Conservation (phyloP, 257 asterid genomes). For the Rhazya stricta region DNA sequence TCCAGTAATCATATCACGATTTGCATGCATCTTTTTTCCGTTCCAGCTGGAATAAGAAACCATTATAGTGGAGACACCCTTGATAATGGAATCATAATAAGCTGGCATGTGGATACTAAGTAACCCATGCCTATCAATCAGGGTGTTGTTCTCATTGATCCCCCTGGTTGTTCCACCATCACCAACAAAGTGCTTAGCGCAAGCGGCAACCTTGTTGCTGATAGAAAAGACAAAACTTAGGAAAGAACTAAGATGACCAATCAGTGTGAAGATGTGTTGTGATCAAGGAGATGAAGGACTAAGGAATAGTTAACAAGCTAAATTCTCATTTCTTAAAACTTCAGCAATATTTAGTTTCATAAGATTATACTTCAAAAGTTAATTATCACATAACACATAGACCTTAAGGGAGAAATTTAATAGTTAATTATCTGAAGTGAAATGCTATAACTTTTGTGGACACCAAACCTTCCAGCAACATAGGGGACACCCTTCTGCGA, state of each 20-base stretch:
- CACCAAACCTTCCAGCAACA: slow-evolving; percentile 61
- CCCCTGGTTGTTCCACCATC: slow-evolving; percentile 90
- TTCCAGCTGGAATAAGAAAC: slow-evolving; percentile 93
- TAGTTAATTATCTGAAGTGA: neutral
- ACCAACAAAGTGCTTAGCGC: slow-evolving; percentile 93
- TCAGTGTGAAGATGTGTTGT: neutral
- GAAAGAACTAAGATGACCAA: neutral
- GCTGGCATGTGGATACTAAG: slow-evolving; percentile 90
- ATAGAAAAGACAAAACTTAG: slow-evolving; percentile 3
- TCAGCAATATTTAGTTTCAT: neutral
- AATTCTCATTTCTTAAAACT: neutral
- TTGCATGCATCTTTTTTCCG: slow-evolving; percentile 75
- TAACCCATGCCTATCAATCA: slow-evolving; percentile 58
- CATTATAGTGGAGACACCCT: slow-evolving; percentile 82
- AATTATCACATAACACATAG: neutral
- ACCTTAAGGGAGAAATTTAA: neutral
- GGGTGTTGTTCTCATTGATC: slow-evolving; percentile 61
- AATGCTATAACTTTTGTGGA: slow-evolving; percentile 19
- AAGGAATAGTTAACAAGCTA: neutral
- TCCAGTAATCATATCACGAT: slow-evolving; percentile 66
- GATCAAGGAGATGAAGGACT: neutral
- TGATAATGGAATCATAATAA: slow-evolving; percentile 59
- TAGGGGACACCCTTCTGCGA: slow-evolving; percentile 70
- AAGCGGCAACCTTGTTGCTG: slow-evolving; percentile 91
- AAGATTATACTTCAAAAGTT: neutral